phyloP scores from a whole-genome alignment of 179 eudicot species.

The Spergularia azorica region DNA sequence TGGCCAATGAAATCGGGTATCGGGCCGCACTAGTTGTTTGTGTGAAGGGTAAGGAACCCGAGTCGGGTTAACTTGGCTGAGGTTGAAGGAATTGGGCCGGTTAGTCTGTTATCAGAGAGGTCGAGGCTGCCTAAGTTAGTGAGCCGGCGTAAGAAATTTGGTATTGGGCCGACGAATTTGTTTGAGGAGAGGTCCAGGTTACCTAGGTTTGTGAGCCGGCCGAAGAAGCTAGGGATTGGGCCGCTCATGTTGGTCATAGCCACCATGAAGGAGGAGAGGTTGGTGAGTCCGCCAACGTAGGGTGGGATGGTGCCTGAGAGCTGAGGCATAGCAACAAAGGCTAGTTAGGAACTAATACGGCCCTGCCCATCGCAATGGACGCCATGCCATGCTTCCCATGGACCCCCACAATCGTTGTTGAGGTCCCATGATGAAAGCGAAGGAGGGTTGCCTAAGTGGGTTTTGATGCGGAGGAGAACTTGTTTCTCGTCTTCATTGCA shows the following conservation, averaged over 20 bases:
- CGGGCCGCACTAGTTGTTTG: conserved; percentile 10
- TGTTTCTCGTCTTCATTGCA: conserved; percentile 23
- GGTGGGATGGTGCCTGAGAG: conserved; percentile 18
- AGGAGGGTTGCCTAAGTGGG: conserved; percentile 17
- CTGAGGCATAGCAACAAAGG: background rate
- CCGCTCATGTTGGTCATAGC: conserved; percentile 11
- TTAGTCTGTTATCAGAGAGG: background rate
- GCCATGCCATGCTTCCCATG: conserved; percentile 11
- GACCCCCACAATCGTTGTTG: conserved; percentile 8
- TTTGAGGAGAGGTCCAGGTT: background rate
- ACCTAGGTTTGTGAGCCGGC: conserved; percentile 13
- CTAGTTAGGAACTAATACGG: conserved; percentile 2
- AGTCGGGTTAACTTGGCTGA: conserved; percentile 4
- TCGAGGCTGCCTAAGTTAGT: background rate
- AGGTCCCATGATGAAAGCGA: conserved; percentile 19
- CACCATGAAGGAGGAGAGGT: conserved; percentile 6
- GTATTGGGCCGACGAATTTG: conserved; percentile 15
- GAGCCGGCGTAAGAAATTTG: background rate
- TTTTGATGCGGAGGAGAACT: conserved; percentile 21
- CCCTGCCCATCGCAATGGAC: conserved; percentile 8
- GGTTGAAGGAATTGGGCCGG: conserved; percentile 8
- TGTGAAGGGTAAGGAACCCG: background rate
- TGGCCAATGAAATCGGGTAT: conserved; percentile 9
- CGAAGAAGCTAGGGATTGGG: conserved; percentile 9
- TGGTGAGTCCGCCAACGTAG: conserved; percentile 19